Conservation (phyloP, 805 yeast genomes). For the Hanseniaspora hatyaiensis region DNA sequence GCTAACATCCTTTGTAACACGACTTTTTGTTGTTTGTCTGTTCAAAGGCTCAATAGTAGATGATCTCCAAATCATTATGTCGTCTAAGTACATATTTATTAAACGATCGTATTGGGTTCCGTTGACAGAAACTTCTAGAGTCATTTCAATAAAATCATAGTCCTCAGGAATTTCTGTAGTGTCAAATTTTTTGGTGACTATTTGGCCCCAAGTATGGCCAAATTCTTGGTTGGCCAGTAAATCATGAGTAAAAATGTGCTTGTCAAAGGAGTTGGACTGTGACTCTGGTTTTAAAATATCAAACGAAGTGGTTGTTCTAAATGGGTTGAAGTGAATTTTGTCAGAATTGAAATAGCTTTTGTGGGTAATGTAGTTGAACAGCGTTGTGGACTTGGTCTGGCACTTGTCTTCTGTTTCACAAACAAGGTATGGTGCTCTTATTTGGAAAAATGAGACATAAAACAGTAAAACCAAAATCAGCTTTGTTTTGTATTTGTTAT, state of each 20-base stretch:
- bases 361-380: background rate
- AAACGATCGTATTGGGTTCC: constrained; percentile 59
- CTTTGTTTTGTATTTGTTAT: background rate
- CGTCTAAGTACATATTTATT: constrained; percentile 51
- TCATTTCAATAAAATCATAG: constrained; percentile 44
- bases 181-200: constrained; percentile 33
- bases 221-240: constrained; percentile 39
- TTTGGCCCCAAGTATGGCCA: constrained; percentile 51
- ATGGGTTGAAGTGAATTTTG: too few relatives aligned
- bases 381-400: background rate
- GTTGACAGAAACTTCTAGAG: constrained; percentile 40
- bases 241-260: constrained; percentile 30
- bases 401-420: background rate
- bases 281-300: constrained; percentile 12
- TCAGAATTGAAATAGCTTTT: background rate
- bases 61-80: constrained; percentile 67
- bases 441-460: background rate
- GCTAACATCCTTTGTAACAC: constrained; percentile 53
- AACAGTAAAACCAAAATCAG: background rate
- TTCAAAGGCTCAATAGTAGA: constrained; percentile 69
- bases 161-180: constrained; percentile 36
- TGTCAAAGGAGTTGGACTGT: background rate
- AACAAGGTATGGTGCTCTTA: background rate
- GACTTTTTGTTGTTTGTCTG: constrained; percentile 36
- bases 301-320: constrained; percentile 1